phyloP scores from a whole-genome alignment of 768 basidiomycete genomes.

The Termitomyces bulborhizus region DNA sequence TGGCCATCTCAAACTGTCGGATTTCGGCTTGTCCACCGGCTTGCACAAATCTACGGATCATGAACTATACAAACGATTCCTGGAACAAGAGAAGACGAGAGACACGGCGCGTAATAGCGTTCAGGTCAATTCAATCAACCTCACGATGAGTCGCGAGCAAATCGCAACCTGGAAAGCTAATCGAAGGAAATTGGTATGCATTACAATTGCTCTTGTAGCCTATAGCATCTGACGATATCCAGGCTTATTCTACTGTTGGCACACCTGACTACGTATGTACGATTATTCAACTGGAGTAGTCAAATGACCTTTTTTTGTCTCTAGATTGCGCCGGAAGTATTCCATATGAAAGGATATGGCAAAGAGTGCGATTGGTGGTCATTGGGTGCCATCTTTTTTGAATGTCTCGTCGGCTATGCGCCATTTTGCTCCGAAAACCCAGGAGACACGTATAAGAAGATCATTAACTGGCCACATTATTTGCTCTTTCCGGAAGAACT shows the following conservation, averaged over 20 bases:
- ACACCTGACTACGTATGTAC: conserved; percentile 54
- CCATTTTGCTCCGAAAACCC: conserved; percentile 98
- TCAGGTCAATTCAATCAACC: conserved; percentile 94
- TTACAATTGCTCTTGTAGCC: background rate
- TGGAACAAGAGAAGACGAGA: conserved; percentile 69
- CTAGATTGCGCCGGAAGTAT: conserved; percentile 96
- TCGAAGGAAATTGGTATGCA: conserved; percentile 80
- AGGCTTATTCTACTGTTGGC: conserved; percentile 93
- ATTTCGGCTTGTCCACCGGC: conserved; percentile 97
- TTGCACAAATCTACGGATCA: conserved; percentile 96
- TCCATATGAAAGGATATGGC: conserved; percentile 94
- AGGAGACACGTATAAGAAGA: conserved; percentile 97
- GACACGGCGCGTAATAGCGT: conserved; percentile 85
- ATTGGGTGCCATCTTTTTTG: conserved; percentile 97
- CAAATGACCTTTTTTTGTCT: background rate
- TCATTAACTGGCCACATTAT: conserved; percentile 91
- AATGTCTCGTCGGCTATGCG: conserved; percentile 96
- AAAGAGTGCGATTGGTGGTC: conserved; percentile 99
- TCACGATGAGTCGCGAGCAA: conserved; percentile 94
- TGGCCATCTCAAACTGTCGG: conserved; percentile 95
- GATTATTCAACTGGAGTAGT: conserved; percentile 13
- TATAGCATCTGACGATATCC: conserved; percentile 2
- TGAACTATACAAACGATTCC: conserved; percentile 86
- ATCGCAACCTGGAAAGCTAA: conserved; percentile 99
- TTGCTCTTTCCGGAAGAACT: conserved; percentile 94